A percentile compares a stretch with the other conserved stretches of the same genome.
Conservation (phyloP, 2,329 filamentous ascomycete species). For the Taxawa tesnikishii region DNA sequence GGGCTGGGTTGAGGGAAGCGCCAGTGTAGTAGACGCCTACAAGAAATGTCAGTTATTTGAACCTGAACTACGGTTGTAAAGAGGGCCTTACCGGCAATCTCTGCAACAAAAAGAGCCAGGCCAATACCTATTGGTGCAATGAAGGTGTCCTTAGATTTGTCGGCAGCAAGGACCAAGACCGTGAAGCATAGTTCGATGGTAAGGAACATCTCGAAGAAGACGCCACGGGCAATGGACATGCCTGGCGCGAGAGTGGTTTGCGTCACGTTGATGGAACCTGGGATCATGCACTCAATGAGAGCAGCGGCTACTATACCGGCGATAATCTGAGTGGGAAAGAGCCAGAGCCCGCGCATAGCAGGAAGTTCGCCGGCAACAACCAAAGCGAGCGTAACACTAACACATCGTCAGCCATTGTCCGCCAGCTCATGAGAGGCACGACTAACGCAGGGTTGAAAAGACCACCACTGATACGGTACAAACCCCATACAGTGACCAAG, state of each 20-base stretch:
- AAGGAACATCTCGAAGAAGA: conserved; percentile 23
- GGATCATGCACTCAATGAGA: conserved; percentile 16
- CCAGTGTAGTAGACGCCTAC: conserved; percentile 20
- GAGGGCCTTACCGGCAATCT: conserved; percentile 11
- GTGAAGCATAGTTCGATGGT: conserved; percentile 18
- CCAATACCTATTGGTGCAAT: conserved; percentile 13
- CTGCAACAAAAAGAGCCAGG: conserved; percentile 13
- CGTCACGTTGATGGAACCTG: conserved; percentile 14
- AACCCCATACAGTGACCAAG: conserved; percentile 16
- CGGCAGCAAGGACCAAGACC: conserved; percentile 22
- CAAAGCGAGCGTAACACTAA: conserved; percentile 17
- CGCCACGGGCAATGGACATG: conserved; percentile 16
- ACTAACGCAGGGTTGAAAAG: conserved; percentile 13
- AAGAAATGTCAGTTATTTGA: background rate
- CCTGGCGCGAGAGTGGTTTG: conserved; percentile 17
- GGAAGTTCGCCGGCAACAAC: conserved; percentile 15
- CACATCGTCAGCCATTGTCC: background rate
- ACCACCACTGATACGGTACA: conserved; percentile 18
- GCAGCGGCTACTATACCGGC: conserved; percentile 18
- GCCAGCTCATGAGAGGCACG: background rate
- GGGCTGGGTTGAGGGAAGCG: conserved; percentile 19
- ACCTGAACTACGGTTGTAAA: too few species aligned
- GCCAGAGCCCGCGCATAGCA: conserved; percentile 12
- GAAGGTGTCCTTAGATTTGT: conserved; percentile 22
- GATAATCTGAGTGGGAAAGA: conserved; percentile 18